Conservation (phyloP, 208 protist genomes). For the Leishmania aethiopica region DNA sequence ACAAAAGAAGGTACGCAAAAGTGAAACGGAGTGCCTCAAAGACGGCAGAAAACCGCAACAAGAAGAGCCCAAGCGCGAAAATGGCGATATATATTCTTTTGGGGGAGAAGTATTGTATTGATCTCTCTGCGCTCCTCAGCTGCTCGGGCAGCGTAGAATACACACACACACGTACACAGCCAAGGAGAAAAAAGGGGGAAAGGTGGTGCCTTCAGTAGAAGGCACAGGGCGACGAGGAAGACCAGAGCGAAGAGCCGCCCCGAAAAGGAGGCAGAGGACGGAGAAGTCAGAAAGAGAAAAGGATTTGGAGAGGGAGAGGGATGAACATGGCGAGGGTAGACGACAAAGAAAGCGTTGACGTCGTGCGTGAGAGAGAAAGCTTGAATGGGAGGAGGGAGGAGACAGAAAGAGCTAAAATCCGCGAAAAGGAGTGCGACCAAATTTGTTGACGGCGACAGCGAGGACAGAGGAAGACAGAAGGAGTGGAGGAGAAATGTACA, state of each 20-base stretch:
- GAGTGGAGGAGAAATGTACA: background rate
- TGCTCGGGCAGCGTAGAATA: background rate
- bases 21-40: background rate
- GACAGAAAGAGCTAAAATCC: background rate
- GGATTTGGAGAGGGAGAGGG: background rate
- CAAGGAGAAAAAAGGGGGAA: background rate
- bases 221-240: background rate
- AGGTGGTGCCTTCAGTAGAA: background rate
- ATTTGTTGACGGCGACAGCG: background rate
- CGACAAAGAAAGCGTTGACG: slow-evolving; percentile 6
- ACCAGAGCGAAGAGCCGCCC: background rate
- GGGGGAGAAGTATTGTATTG: background rate
- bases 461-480: slow-evolving; percentile 1
- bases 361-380: background rate
- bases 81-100: background rate
- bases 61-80: background rate
- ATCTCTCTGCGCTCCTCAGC: background rate
- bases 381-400: background rate
- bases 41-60: background rate
- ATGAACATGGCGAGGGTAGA: background rate
- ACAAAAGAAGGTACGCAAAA: background rate
- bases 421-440: background rate
- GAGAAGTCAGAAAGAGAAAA: slow-evolving; percentile 16
- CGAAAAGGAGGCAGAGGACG: background rate
- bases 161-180: background rate